These are phyloP conservation scores for Suhomyces bokatorum DNA, from an alignment of 1,139 yeast species.

Conservation along the genomic window DNA sequence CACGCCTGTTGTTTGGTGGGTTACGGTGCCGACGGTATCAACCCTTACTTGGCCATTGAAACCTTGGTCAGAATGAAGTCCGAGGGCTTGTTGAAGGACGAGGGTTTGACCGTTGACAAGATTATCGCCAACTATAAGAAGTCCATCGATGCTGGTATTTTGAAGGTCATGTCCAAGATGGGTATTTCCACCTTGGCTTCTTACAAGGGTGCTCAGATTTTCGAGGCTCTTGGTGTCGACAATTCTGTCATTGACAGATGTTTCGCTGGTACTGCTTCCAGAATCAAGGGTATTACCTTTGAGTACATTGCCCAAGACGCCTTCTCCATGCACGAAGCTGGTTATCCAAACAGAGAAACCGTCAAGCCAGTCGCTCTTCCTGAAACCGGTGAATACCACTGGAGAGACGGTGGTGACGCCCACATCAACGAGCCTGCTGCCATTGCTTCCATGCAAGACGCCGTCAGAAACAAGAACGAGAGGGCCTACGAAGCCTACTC, in stretches of 20 bases:
- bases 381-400: slow-evolving; percentile 95
- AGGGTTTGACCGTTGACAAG: slow-evolving; percentile 53
- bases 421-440: slow-evolving; percentile 95
- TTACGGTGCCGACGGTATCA: slow-evolving; percentile 95
- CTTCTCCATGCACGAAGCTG: slow-evolving; percentile 87
- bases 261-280: slow-evolving; percentile 95
- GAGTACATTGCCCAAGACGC: slow-evolving; percentile 97
- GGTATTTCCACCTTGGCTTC: slow-evolving; percentile 97
- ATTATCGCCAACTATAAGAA: slow-evolving; percentile 76
- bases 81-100: slow-evolving; percentile 72
- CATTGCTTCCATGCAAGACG: slow-evolving; percentile 93
- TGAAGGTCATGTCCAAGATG: slow-evolving; percentile 98
- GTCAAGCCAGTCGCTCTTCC: slow-evolving; percentile 75
- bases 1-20: slow-evolving; percentile 94
- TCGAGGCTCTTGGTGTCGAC: slow-evolving; percentile 95
- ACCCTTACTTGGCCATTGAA: slow-evolving; percentile 92
- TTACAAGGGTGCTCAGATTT: slow-evolving; percentile 97
- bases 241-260: slow-evolving; percentile 93
- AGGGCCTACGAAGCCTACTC: slow-evolving; percentile 88
- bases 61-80: slow-evolving; percentile 80
- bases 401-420: slow-evolving; percentile 98
- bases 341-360: slow-evolving; percentile 78
- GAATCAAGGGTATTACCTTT: slow-evolving; percentile 93
- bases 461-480: slow-evolving; percentile 94
- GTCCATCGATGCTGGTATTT: slow-evolving; percentile 85